Conservation (phyloP, 2,329 filamentous ascomycete genomes). For the Penicillium sp. region DNA sequence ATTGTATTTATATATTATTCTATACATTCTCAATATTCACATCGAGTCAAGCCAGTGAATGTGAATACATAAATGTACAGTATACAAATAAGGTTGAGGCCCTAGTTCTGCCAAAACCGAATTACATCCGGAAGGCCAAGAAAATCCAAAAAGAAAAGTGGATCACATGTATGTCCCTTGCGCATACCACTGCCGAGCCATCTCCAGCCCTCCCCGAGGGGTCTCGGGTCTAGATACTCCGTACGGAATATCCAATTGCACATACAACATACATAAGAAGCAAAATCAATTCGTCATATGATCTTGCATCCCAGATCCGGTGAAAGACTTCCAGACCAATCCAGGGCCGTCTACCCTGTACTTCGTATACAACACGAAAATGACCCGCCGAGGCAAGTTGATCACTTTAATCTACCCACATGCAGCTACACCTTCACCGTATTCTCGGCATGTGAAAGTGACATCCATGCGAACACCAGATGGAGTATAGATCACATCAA, state of each 20-base stretch:
- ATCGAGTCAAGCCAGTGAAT: background rate
- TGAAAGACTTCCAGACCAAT: background rate
- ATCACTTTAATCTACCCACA: conserved; percentile 10
- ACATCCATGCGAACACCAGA: background rate
- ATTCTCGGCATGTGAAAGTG: conserved; percentile 15
- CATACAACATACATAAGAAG: background rate
- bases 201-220: background rate
- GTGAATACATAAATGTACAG: background rate
- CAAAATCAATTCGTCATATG: conserved; percentile 11
- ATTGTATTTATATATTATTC: background rate
- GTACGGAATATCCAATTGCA: background rate
- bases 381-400: conserved; percentile 22
- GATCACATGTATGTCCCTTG: conserved; percentile 6
- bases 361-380: conserved; percentile 14
- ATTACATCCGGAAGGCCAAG: background rate
- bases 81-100: background rate
- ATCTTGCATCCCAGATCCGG: background rate
- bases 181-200: background rate
- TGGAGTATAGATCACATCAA: background rate
- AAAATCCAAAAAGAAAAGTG: background rate
- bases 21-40: too few species aligned
- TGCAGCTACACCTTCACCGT: conserved; percentile 2
- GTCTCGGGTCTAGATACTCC: background rate
- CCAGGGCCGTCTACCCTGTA: background rate
- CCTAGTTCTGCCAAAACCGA: background rate